phyloP scores from a whole-genome alignment of 306 rosid species.

The Pterocarpus santalinus region DNA sequence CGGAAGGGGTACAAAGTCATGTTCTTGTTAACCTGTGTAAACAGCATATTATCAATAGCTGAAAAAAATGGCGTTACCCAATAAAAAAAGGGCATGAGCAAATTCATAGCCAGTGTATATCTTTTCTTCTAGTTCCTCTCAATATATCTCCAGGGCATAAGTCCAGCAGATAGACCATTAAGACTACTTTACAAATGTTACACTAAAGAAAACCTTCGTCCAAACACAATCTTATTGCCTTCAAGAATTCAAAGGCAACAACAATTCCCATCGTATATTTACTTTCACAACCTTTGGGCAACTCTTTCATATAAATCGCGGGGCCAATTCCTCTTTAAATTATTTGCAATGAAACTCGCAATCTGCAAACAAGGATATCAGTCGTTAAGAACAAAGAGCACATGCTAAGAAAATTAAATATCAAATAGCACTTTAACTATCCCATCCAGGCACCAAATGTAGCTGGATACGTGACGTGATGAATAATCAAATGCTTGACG shows the following conservation, averaged over 20 bases:
- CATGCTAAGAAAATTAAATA: neutral
- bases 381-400: conserved; percentile 26
- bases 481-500: no score
- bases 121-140: conserved; percentile 4
- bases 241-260: conserved; percentile 35
- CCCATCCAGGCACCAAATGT: neutral
- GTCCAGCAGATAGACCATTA: conserved; percentile 14
- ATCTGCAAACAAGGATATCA: conserved; percentile 67
- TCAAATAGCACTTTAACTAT: conserved; percentile 5
- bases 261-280: conserved; percentile 2
- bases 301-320: conserved; percentile 91
- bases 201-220: conserved; percentile 21
- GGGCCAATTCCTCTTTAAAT: conserved; percentile 90
- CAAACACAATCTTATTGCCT: conserved; percentile 22
- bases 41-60: neutral
- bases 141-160: neutral
- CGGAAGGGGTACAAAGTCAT: neutral
- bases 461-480: no score
- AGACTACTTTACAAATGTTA: conserved; percentile 47
- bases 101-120: conserved; percentile 27
- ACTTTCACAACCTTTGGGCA: conserved; percentile 82
- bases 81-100: neutral
- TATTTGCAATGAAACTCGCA: conserved; percentile 88
- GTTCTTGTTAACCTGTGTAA: conserved; percentile 25
- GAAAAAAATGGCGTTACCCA: conserved; percentile 6